Base-by-base conservation (phyloP, 2,329 filamentous ascomycete genomes). In the Penicillium oxalicum region DNA sequence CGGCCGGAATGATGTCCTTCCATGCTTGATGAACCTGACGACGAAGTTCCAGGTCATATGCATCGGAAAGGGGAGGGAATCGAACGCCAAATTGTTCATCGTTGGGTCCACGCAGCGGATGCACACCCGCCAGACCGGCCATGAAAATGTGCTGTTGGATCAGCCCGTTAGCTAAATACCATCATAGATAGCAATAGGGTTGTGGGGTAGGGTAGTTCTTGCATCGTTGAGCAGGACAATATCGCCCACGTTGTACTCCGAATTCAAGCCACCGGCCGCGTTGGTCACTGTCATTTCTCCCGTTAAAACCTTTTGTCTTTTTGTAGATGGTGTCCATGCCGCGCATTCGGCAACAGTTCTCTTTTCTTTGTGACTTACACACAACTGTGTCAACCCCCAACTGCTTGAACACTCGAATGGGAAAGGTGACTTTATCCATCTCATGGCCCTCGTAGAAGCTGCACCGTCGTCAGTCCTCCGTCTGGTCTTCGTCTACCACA, bases 391-490 rank as follows among this genome's bases (percentile, higher is more conserved):
- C 73, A 18, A 85, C 73, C 25, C 80, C 82, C 8, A 86, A 66
- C 0, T 80, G 63, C 57, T 81, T 83, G 68, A 84, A 81, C 5
- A 86, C 78, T 45, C 83, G 75, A 9, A 82, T 78, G 26, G 82
- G 81, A 58, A 85, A 84, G 26, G 82, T 82, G 34, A 82, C 76
- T 40, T 75, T 70, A 46, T 82, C 74, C 69, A 85, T 82, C 2
- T 76, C 75, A 61, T 86, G 78, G 32, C 83, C 83, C 67, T 86
- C 83, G 61, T 85, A 86, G 68, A 82, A 85, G 66, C 82, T 84
- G 11, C 25, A 18, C 18, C 18, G 18, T 18, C 18, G 18, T 18
- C 18, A 18, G 18, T 18, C 18, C 18, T 18, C 18, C 18, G 18
- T 18, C 18, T 2, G 18, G 18, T 18, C 18, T 18, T 18, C 18